A percentile compares a stretch with the other conserved stretches of the same genome.
Evolutionary conservation across 2,329 filamentous ascomycete species (phyloP).

Genomic region (Ophiostoma piceae): DNA sequence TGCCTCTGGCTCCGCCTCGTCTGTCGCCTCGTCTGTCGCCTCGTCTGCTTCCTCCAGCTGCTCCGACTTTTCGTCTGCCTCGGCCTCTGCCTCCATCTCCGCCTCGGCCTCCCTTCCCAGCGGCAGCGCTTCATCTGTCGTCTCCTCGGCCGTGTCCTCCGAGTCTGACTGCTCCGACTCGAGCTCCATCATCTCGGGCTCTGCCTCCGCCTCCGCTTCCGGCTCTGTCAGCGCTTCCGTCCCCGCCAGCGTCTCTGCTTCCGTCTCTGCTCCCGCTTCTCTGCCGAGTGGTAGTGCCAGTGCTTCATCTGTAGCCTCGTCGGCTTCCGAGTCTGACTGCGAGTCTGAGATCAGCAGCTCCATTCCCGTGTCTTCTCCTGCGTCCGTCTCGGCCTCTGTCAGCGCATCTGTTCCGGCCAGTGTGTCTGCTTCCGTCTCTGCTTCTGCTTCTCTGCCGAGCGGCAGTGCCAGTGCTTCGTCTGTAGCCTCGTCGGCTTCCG

Average conservation of each 20-base stretch:
- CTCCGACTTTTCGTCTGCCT: too few species aligned
- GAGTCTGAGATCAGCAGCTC: background rate
- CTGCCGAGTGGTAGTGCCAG: background rate
- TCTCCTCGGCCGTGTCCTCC: background rate
- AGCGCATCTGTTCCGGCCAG: background rate
- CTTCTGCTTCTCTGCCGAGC: background rate
- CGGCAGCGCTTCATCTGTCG: background rate
- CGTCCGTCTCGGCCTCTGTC: background rate
- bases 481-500: background rate
- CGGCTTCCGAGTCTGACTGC: background rate
- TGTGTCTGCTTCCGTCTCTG: background rate
- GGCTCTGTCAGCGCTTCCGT: background rate
- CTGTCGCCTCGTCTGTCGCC: background rate
- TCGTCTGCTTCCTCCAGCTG: background rate
- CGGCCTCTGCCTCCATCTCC: background rate
- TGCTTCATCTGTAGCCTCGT: background rate
- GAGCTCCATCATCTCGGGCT: background rate
- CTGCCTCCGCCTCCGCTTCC: background rate
- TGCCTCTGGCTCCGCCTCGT: background rate
- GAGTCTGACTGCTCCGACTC: conserved; percentile 5
- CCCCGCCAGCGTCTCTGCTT: background rate
- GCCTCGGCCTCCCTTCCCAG: background rate
- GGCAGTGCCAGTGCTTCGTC: background rate
- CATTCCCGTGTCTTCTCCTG: background rate
- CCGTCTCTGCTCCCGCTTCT: background rate